phyloP scores from a whole-genome alignment of 2,329 filamentous ascomycete species.

The Cryphonectria carpinicola region DNA sequence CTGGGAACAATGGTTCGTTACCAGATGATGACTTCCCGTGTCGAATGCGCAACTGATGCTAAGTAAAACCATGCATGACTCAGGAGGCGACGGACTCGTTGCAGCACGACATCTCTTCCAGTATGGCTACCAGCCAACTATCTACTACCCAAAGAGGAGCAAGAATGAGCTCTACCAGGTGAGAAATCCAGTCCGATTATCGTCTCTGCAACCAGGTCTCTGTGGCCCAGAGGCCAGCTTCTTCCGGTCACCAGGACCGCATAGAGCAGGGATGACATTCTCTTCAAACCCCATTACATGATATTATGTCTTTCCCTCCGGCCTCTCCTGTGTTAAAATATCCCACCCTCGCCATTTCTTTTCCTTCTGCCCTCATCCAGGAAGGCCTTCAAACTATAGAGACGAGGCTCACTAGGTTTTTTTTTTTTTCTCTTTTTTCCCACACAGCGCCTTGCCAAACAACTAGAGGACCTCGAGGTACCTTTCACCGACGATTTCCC shows the following conservation, averaged over 20 bases:
- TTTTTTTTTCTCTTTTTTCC: not conserved
- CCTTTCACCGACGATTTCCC: slow-evolving; percentile 84
- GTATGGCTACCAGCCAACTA: slow-evolving; percentile 85
- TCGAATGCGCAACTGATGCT: slow-evolving; percentile 18
- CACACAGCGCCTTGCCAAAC: slow-evolving; percentile 75
- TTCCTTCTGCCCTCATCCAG: slow-evolving; percentile 25
- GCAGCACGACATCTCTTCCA: slow-evolving; percentile 89
- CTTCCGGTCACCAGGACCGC: not conserved
- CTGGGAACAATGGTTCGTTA: slow-evolving; percentile 68
- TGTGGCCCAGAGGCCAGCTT: not conserved
- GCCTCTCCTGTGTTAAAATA: not conserved
- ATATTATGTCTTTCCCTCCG: slow-evolving; percentile 30
- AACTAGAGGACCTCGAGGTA: slow-evolving; percentile 80
- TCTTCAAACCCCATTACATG: slow-evolving; percentile 25
- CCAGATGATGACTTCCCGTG: not conserved
- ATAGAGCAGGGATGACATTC: not conserved
- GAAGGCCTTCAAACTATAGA: not conserved
- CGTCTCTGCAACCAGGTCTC: not conserved
- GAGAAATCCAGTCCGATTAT: slow-evolving; percentile 32
- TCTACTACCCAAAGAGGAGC: slow-evolving; percentile 92
- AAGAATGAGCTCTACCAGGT: slow-evolving; percentile 91
- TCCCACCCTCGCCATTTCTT: slow-evolving; percentile 12
- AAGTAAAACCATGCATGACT: slow-evolving; percentile 36
- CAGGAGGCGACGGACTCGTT: slow-evolving; percentile 92
- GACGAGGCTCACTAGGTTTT: slow-evolving; percentile 38